Evolutionary conservation across 805 yeast species (phyloP).

Genomic region (Saturnispora besseyi): DNA sequence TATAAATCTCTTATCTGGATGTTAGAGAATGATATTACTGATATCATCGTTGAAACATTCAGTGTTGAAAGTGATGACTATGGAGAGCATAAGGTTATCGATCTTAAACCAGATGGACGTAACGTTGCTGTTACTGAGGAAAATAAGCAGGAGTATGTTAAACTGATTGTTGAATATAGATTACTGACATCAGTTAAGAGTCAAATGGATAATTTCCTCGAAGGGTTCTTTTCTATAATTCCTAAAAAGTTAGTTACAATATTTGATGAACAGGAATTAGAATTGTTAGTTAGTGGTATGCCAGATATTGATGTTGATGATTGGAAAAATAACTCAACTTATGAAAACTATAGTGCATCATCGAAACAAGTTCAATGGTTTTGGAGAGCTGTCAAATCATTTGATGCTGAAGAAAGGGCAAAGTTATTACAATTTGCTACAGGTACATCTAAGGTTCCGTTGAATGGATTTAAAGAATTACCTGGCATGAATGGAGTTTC

Average conservation of each 20-base stretch:
- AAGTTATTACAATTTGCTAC: conserved; percentile 91
- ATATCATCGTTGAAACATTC: conserved; percentile 88
- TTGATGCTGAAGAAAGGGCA: conserved; percentile 90
- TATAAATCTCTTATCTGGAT: conserved; percentile 92
- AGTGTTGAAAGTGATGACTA: conserved; percentile 89
- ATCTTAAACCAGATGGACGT: conserved; percentile 74
- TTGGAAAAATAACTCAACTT: conserved; percentile 81
- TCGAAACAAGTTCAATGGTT: conserved; percentile 91
- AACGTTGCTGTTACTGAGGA: conserved; percentile 81
- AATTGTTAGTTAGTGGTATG: conserved; percentile 82
- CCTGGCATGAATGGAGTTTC: conserved; percentile 82
- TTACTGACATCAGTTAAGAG: conserved; percentile 74
- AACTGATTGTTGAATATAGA: conserved; percentile 77
- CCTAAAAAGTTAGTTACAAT: conserved; percentile 75
- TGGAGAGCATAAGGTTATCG: conserved; percentile 80
- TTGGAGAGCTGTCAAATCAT: conserved; percentile 95
- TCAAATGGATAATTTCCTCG: conserved; percentile 76
- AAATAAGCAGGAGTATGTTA: conserved; percentile 85
- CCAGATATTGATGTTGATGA: conserved; percentile 96
- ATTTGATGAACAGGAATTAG: conserved; percentile 93
- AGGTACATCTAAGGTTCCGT: conserved; percentile 93
- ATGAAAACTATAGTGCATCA: conserved; percentile 72
- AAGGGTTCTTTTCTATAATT: conserved; percentile 85
- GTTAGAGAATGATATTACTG: conserved; percentile 93
- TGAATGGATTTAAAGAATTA: conserved; percentile 84